phyloP scores from a whole-genome alignment of 805 yeast species.

The Metschnikowia rubicola region DNA sequence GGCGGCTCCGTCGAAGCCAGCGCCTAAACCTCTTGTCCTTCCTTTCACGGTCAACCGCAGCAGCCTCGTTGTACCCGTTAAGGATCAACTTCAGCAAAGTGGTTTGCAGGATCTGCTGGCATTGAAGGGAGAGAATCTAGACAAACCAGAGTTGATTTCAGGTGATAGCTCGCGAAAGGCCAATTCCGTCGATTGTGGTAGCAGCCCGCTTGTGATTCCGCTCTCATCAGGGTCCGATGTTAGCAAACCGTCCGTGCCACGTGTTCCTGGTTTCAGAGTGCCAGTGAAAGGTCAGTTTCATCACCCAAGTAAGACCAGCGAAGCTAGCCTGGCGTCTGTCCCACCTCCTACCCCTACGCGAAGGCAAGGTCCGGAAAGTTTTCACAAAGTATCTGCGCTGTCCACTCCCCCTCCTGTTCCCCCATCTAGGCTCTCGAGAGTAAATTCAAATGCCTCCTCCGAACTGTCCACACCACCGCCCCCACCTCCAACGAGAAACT shows the following conservation, averaged over 20 bases:
- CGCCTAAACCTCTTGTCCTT: constrained; percentile 1
- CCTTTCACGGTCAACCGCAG: not conserved
- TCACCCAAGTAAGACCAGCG: not conserved
- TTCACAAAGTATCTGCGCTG: constrained; percentile 5
- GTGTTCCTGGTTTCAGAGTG: constrained; percentile 1
- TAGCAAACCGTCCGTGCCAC: not conserved
- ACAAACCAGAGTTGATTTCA: too few relatives aligned
- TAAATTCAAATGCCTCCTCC: constrained; percentile 4
- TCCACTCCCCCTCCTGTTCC: constrained; percentile 33
- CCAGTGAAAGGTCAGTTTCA: not conserved
- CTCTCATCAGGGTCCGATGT: not conserved
- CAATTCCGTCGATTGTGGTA: too few relatives aligned
- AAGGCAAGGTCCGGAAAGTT: too few relatives aligned
- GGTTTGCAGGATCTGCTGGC: not conserved
- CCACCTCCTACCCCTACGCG: too few relatives aligned
- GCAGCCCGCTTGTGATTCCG: not conserved
- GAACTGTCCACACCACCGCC: constrained; percentile 23
- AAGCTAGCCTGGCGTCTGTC: too few relatives aligned
- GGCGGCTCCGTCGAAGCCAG: not conserved
- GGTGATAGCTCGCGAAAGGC: too few relatives aligned
- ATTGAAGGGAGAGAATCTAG: not conserved
- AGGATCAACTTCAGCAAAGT: not conserved
- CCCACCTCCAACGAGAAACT: constrained; percentile 34
- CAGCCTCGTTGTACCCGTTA: not conserved
- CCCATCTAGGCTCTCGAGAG: constrained; percentile 8